Evolutionary conservation across 345 rosid species (phyloP), one percentile per base, ranked within the genome.

Genomic region (Salix purpurea): DNA sequence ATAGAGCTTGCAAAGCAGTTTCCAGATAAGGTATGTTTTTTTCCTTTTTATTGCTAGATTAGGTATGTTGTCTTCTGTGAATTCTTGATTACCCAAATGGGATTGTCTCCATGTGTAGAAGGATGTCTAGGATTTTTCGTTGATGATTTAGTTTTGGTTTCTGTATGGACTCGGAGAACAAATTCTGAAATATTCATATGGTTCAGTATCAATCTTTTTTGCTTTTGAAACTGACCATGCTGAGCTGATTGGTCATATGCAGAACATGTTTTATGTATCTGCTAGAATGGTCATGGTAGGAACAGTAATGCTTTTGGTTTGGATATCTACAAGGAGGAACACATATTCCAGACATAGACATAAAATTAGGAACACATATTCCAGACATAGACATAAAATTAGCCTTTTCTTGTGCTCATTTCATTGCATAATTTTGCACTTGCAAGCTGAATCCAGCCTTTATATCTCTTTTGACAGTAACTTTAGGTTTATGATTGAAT

Each of bases 1-100:
- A 92, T 96, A 65, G 91, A 92, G 76, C 94, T 96, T 56, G 86
- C 98, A 70, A 88, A 89, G 81, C 90, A 91, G 80, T 92, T 83
- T 84, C 94, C 97, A 36, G 87, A 92, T 68, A 93, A 92, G 97
- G 98, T 92, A 81, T 72, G 66, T 28, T 76, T 54, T 73, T 44
- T 72, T 26, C 60, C 44, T 28, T 44, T 67, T 34, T 39, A 14
- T 19, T 19, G 14, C 46, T 12, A 28, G 62, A 4, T 23, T 3
- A 58, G 62, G 26, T 58, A 58, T 23, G 28, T 32, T 10, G 10
- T 66, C 19, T 62, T 56, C 13, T 37, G 65, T 52, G 24, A 54
- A 18, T 68, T 23, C 2, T 2, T 76, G 58, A 48, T 34, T 14
- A 44, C 37, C 3, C 12, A 54, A 44, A 44, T 21, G 40, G 32